Percentiles rank a stretch among this genome's conserved stretches.
Conservation (phyloP, 345 rosid species). For the Cardamine chenopodiifolia region DNA sequence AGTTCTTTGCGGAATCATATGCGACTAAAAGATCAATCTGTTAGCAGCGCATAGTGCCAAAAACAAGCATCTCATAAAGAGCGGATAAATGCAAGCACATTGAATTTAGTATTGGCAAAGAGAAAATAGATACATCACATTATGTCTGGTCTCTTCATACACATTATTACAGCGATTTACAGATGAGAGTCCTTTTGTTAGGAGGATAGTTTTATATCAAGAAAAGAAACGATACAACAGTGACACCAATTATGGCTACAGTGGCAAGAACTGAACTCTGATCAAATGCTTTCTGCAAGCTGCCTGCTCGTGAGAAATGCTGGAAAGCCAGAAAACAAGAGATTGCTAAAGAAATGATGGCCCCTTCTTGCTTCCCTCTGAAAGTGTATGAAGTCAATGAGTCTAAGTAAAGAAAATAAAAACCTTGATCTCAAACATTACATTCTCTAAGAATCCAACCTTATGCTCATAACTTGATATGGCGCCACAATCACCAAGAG, state of each 20-base stretch:
- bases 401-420: conserved; percentile 5
- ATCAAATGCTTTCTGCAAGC: conserved; percentile 69
- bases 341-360: conserved; percentile 58
- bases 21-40: neutral
- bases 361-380: conserved; percentile 82
- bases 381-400: conserved; percentile 28
- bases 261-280: conserved; percentile 84
- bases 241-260: conserved; percentile 57
- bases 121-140: conserved; percentile 17
- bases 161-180: conserved; percentile 39
- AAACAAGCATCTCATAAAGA: conserved; percentile 16
- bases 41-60: conserved; percentile 12
- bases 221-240: conserved; percentile 51
- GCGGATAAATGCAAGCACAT: neutral
- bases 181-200: conserved; percentile 24
- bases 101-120: conserved; percentile 8
- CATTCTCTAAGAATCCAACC: conserved; percentile 50
- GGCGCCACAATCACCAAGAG: conserved; percentile 80
- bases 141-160: conserved; percentile 31
- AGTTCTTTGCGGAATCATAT: conserved; percentile 14
- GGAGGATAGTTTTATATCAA: conserved; percentile 29
- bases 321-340: conserved; percentile 79
- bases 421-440: neutral
- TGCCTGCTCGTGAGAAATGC: conserved; percentile 78
- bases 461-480: conserved; percentile 57